Evolutionary conservation across 352 stramenopile genomes (phyloP).

Genomic region (Pythium utonaiense): DNA sequence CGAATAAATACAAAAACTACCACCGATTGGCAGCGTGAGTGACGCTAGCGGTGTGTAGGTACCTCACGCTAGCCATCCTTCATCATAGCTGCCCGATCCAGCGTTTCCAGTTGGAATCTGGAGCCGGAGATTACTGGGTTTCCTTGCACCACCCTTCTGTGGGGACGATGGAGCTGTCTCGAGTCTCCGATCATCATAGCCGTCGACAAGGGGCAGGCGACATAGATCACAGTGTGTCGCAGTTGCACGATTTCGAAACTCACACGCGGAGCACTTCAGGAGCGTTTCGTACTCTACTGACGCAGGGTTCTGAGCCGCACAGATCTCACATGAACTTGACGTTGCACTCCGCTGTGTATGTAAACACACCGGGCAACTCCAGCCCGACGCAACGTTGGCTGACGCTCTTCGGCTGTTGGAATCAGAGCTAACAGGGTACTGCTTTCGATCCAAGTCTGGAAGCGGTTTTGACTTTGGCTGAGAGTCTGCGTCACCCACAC

Average conservation of each 20-base stretch:
- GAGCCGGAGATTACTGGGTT: slow-evolving; percentile 11
- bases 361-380: slow-evolving; percentile 70
- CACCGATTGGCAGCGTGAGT: slow-evolving; percentile 23
- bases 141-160: slow-evolving; percentile 1
- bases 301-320: slow-evolving; percentile 61
- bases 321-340: slow-evolving; percentile 57
- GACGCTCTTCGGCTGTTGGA: neutral
- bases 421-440: too few relatives aligned
- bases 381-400: slow-evolving; percentile 14
- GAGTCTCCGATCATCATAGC: neutral
- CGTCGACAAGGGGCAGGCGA: slow-evolving; percentile 26
- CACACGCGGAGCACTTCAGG: slow-evolving; percentile 58
- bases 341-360: slow-evolving; percentile 54
- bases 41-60: neutral
- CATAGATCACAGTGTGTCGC: slow-evolving; percentile 58
- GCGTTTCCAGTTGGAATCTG: slow-evolving; percentile 2
- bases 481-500: neutral
- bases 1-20: slow-evolving; percentile 78
- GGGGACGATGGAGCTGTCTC: neutral
- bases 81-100: slow-evolving; percentile 26
- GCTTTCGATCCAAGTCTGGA: slow-evolving; percentile 5
- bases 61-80: slow-evolving; percentile 22
- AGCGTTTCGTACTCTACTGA: slow-evolving; percentile 47
- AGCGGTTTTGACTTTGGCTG: neutral
- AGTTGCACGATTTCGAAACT: slow-evolving; percentile 55